These are phyloP conservation scores for Solanum pinnatisectum DNA, from an alignment of 257 asterid species.

Conservation along the genomic window DNA sequence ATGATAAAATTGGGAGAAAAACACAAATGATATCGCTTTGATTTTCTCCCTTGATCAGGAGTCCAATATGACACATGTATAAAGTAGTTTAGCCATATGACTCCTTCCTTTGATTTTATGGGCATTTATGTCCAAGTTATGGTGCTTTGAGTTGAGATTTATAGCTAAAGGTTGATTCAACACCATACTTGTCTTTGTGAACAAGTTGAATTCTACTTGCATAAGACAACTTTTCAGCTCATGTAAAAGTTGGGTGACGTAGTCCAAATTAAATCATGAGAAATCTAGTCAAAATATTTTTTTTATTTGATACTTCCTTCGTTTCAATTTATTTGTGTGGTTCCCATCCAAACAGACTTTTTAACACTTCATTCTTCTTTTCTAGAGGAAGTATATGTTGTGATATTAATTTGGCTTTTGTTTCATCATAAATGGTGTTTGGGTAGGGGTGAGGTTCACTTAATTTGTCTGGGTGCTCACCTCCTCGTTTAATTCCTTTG, in stretches of 20 bases:
- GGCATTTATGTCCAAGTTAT: no score
- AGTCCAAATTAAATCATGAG: background rate
- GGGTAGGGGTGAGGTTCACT: background rate
- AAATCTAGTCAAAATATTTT: background rate
- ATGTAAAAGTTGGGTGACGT: background rate
- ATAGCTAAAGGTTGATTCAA: no score
- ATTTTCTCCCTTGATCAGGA: no score
- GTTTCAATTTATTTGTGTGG: no score
- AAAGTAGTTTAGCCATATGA: no score
- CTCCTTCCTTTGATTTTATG: no score
- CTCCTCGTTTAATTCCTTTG: background rate
- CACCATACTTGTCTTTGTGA: no score
- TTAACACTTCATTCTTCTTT: no score
- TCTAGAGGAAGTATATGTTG: background rate
- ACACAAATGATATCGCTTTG: no score
- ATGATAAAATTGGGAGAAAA: no score
- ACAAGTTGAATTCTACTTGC: background rate
- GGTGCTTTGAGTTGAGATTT: no score
- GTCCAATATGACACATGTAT: no score
- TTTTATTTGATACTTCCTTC: background rate
- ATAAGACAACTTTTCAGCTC: background rate
- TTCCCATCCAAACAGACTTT: background rate
- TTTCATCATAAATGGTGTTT: background rate
- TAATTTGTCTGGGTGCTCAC: background rate
- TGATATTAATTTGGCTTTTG: background rate